Conservation (phyloP, 148 eudicot genomes). For the Rhododendron ovatum region DNA sequence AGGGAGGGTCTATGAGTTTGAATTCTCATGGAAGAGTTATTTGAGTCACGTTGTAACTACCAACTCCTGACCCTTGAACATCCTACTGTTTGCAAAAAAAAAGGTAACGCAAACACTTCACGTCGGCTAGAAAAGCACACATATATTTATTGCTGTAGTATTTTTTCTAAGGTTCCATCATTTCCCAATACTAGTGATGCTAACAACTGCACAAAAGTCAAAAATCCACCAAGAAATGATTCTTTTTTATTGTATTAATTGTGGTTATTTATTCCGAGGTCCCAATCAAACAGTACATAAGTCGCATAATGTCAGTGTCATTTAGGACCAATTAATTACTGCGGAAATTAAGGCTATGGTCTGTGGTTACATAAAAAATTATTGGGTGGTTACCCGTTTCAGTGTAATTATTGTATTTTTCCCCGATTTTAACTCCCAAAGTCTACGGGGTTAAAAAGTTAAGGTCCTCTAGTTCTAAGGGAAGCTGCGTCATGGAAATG, state of each 20-base stretch:
- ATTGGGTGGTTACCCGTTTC: not conserved
- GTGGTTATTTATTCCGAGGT: not conserved
- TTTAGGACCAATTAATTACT: not conserved
- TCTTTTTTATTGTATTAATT: not conserved
- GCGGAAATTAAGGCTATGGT: not conserved
- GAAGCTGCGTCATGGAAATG: not conserved
- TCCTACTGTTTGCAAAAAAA: not conserved
- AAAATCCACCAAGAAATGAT: not conserved
- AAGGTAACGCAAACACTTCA: not conserved
- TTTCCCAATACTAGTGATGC: not conserved
- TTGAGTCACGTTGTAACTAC: too few species aligned
- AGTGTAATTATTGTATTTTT: too few species aligned
- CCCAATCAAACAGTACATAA: not conserved
- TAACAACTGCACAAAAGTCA: not conserved
- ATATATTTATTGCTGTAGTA: too few species aligned
- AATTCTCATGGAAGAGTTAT: too few species aligned
- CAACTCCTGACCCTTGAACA: too few species aligned
- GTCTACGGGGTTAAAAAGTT: too few species aligned
- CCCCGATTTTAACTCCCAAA: too few species aligned
- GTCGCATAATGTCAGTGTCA: not conserved
- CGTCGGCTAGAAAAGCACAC: not conserved
- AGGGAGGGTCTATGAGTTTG: not conserved
- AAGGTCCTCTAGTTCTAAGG: not conserved
- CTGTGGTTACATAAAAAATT: not conserved
- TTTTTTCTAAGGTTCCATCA: not conserved